A percentile compares a stretch with the other conserved stretches of the same genome.
These are phyloP conservation scores for Sicyos edulis DNA, from an alignment of 306 rosid species.

Conservation along the genomic window DNA sequence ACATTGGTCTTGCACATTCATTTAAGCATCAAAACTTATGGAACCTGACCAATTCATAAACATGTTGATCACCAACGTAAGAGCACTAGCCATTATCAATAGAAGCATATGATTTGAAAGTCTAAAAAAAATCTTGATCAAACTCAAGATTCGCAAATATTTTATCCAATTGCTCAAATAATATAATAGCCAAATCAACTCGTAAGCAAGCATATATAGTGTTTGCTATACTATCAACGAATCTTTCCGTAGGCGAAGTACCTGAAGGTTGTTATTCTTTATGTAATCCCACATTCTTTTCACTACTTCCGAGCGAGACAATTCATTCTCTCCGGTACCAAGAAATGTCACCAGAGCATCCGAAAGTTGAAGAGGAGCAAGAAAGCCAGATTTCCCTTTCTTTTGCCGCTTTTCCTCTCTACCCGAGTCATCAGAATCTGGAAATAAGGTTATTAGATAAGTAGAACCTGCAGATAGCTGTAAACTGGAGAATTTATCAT, in stretches of 20 bases:
- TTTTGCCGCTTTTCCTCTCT: slow-evolving; percentile 58
- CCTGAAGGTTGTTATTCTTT: slow-evolving; percentile 73
- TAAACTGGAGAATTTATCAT: background rate
- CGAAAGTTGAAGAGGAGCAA: slow-evolving; percentile 68
- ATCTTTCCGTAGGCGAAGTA: slow-evolving; percentile 23
- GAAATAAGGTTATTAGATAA: background rate
- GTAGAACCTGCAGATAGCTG: background rate
- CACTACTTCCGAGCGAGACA: slow-evolving; percentile 50
- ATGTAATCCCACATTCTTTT: slow-evolving; percentile 79
- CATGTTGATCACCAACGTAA: slow-evolving; percentile 1
- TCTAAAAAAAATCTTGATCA: background rate
- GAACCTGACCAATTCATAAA: background rate
- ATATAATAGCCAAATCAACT: background rate
- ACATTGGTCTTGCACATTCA: background rate
- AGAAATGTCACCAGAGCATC: slow-evolving; percentile 62
- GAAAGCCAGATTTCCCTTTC: slow-evolving; percentile 61
- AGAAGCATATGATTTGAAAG: background rate
- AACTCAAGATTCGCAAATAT: background rate
- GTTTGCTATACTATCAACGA: slow-evolving; percentile 18
- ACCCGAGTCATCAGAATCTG: slow-evolving; percentile 38
- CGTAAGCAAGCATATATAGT: background rate
- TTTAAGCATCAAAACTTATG: background rate
- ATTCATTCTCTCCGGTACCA: slow-evolving; percentile 62
- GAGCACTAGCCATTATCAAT: background rate
- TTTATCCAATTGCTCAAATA: background rate